Percentiles rank a stretch among this genome's conserved stretches.
Evolutionary conservation across 1,139 yeast species (phyloP).

Genomic region (Taphrina wiesneri): DNA sequence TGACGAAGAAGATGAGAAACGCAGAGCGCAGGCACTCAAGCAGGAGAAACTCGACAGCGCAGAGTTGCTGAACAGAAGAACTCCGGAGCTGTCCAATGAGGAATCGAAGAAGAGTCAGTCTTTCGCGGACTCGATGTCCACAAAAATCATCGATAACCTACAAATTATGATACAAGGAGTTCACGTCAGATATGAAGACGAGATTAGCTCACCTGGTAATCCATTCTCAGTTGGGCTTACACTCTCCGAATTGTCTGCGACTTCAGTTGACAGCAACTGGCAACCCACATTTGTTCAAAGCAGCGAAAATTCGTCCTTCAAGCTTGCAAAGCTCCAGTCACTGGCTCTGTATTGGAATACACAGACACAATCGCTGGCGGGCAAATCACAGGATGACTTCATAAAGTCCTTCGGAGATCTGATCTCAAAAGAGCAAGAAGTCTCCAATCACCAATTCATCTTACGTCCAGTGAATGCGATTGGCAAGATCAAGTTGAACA

Average conservation of each 20-base stretch:
- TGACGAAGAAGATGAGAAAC: constrained; percentile 65
- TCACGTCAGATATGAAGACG: constrained; percentile 89
- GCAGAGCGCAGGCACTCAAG: constrained; percentile 67
- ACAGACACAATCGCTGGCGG: constrained; percentile 51
- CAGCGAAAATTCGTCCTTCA: constrained; percentile 67
- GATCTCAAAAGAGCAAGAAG: constrained; percentile 42
- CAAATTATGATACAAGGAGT: constrained; percentile 92
- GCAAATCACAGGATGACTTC: constrained; percentile 40
- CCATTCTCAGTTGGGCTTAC: constrained; percentile 86
- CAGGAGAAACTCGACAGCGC: constrained; percentile 58
- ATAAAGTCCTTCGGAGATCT: constrained; percentile 40
- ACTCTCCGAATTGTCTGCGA: constrained; percentile 82
- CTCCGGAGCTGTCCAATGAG: constrained; percentile 44
- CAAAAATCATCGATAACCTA: constrained; percentile 87
- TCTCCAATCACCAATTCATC: constrained; percentile 59
- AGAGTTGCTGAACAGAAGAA: constrained; percentile 46
- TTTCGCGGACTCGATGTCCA: constrained; percentile 81
- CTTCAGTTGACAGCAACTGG: constrained; percentile 86
- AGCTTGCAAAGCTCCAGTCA: constrained; percentile 71
- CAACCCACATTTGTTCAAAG: constrained; percentile 78
- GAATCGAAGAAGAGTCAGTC: constrained; percentile 65
- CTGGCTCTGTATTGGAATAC: constrained; percentile 87
- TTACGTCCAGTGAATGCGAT: constrained; percentile 85
- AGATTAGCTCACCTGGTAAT: constrained; percentile 47
- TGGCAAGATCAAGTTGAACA: constrained; percentile 80